Conservation (phyloP, 2,329 filamentous ascomycete species). For the Drechslerella stenobrocha region DNA sequence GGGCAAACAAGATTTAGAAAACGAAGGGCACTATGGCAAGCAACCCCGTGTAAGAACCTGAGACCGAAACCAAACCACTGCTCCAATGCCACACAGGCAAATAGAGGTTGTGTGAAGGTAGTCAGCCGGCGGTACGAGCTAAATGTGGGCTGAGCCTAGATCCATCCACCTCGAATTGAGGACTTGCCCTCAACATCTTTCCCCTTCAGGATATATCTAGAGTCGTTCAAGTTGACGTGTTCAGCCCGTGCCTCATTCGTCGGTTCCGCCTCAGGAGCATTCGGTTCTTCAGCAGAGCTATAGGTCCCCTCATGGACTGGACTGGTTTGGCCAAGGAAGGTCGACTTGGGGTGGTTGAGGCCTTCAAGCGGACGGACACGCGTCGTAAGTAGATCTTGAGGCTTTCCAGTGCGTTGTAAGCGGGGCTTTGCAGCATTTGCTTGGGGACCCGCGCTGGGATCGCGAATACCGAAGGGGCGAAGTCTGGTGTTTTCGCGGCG, state of each 20-base stretch:
- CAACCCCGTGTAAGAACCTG: too few species aligned
- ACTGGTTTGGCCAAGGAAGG: too few species aligned
- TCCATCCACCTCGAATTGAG: slow-evolving; percentile 5
- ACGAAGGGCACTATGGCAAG: too few species aligned
- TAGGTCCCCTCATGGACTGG: too few species aligned
- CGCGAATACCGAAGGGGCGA: background rate
- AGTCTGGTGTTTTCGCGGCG: background rate
- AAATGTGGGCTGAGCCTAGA: background rate
- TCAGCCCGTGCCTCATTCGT: background rate
- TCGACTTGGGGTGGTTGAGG: too few species aligned
- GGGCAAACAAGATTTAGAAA: too few species aligned
- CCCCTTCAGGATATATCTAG: background rate
- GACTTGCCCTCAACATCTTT: slow-evolving; percentile 3
- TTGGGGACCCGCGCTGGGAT: background rate
- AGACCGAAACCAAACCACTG: too few species aligned
- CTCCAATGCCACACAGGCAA: too few species aligned
- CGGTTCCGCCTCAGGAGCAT: background rate
- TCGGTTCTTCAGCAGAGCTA: too few species aligned
- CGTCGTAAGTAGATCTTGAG: too few species aligned
- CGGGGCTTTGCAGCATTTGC: background rate
- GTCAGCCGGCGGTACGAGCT: background rate
- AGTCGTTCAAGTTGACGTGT: background rate
- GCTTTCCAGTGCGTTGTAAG: background rate
- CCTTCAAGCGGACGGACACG: too few species aligned
- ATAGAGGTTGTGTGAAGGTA: background rate